phyloP scores from a whole-genome alignment of 2,329 filamentous ascomycete genomes.

The Zymoseptoria passerinii region DNA sequence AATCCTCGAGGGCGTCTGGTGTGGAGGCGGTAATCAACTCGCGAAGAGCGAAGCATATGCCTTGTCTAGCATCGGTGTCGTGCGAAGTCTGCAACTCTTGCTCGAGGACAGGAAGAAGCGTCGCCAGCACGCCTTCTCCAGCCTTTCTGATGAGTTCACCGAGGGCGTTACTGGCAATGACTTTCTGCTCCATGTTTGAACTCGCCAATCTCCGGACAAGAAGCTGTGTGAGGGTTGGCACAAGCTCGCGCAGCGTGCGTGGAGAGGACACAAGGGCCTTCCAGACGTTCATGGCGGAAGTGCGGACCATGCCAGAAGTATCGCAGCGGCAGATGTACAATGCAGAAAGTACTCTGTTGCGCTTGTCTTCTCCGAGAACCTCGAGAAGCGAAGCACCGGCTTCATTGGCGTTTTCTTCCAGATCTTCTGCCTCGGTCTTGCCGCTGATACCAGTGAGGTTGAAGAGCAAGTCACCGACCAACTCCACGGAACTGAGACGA shows the following conservation, averaged over 20 bases:
- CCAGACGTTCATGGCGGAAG: constrained; percentile 88
- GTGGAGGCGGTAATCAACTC: constrained; percentile 88
- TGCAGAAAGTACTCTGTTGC: constrained; percentile 94
- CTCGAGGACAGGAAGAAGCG: constrained; percentile 80
- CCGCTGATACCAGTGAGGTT: constrained; percentile 91
- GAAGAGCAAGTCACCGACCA: constrained; percentile 93
- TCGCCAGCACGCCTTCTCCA: constrained; percentile 84
- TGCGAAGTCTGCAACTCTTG: constrained; percentile 81
- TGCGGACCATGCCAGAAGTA: constrained; percentile 82
- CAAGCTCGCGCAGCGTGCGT: constrained; percentile 85
- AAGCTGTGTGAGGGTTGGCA: constrained; percentile 88
- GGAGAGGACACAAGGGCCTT: constrained; percentile 92
- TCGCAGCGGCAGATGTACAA: constrained; percentile 97
- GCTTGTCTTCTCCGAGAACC: constrained; percentile 87
- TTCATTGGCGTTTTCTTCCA: constrained; percentile 73
- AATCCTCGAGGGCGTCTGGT: constrained; percentile 80
- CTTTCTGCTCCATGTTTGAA: constrained; percentile 96
- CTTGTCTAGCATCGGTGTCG: constrained; percentile 88
- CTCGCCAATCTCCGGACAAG: constrained; percentile 90
- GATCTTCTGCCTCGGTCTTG: constrained; percentile 66
- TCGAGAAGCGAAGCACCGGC: constrained; percentile 89
- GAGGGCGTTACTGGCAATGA: constrained; percentile 93
- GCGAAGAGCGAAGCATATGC: constrained; percentile 91
- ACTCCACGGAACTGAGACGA: constrained; percentile 92
- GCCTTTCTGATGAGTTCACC: constrained; percentile 96